Evolutionary conservation across 768 basidiomycete genomes (phyloP).

Genomic region (Mycena galericulata): DNA sequence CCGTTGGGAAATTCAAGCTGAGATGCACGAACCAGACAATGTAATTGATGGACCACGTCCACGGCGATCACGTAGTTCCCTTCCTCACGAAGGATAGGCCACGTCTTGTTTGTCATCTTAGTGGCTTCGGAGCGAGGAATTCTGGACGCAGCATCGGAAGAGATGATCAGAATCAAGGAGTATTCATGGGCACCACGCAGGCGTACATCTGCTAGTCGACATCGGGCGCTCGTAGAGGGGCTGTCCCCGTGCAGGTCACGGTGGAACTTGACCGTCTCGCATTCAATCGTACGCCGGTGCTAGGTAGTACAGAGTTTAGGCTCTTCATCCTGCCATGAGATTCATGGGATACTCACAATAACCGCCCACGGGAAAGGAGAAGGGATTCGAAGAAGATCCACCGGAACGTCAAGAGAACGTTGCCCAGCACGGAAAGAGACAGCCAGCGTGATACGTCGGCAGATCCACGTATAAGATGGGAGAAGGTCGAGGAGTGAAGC

Average conservation of each 20-base stretch:
- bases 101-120: slow-evolving; percentile 40
- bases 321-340: neutral
- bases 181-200: neutral
- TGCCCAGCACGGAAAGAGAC: no score
- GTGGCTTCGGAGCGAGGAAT: slow-evolving; percentile 38
- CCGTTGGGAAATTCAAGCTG: slow-evolving; percentile 33
- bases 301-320: neutral
- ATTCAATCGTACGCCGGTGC: slow-evolving; percentile 36
- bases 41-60: slow-evolving; percentile 46
- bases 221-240: slow-evolving; percentile 20
- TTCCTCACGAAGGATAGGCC: slow-evolving; percentile 39
- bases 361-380: no score
- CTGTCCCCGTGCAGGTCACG: slow-evolving; percentile 32
- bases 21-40: slow-evolving; percentile 42
- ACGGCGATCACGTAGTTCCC: slow-evolving; percentile 39
- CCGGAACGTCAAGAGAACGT: no score
- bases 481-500: no score
- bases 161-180: neutral
- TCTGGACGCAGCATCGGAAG: slow-evolving; percentile 10
- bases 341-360: neutral
- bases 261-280: slow-evolving; percentile 36
- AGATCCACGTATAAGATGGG: no score
- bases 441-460: no score
- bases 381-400: no score
- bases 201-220: slow-evolving; percentile 38